Conservation (phyloP, 176 grass and related monocot genomes). For the Stipa capillata region DNA sequence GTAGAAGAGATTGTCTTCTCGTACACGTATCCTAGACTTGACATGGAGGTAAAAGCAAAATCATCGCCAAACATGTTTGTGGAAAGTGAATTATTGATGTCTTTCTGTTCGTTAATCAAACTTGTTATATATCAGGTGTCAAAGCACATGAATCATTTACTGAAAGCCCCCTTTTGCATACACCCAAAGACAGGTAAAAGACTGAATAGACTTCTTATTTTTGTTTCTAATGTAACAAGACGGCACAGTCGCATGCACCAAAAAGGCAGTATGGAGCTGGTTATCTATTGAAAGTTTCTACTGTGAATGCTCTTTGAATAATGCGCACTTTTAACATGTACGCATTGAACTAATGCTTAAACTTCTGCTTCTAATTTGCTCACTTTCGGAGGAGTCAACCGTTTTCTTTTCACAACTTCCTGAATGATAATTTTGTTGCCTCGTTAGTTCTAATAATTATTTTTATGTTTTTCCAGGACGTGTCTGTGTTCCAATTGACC, state of each 20-base stretch:
- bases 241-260: not conserved
- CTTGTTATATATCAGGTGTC: conserved; percentile 50
- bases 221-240: not conserved
- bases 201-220: not conserved
- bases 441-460: not conserved
- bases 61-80: not conserved
- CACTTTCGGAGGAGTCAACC: not conserved
- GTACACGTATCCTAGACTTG: conserved; percentile 96
- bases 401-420: not conserved
- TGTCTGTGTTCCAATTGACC: conserved; percentile 91
- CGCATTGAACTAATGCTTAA: not conserved
- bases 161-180: conserved; percentile 93
- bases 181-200: conserved; percentile 85
- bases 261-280: not conserved
- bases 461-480: conserved; percentile 42
- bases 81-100: not conserved
- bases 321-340: not conserved
- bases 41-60: conserved; percentile 69
- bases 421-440: not conserved
- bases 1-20: conserved; percentile 93
- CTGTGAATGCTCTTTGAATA: not conserved
- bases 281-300: not conserved
- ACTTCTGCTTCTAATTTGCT: not conserved
- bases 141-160: conserved; percentile 97
- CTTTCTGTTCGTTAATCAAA: conserved; percentile 1